These are phyloP conservation scores for Daldinia vernicosa DNA, from an alignment of 495 filamentous ascomycete genomes.

Conservation along the genomic window DNA sequence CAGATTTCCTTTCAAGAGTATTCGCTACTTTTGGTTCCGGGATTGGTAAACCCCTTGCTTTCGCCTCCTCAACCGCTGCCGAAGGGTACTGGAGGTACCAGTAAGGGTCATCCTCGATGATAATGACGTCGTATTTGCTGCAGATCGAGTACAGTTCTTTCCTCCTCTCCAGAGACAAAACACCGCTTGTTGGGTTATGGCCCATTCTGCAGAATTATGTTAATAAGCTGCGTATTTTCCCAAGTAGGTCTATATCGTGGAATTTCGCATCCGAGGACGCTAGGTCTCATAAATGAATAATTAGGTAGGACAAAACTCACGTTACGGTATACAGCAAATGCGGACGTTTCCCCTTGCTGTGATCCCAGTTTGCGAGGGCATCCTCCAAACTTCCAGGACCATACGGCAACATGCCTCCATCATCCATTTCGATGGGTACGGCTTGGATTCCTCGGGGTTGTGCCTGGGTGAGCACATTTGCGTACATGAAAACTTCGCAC, in stretches of 20 bases:
- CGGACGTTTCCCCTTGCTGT: constrained; percentile 72
- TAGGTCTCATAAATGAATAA: background rate
- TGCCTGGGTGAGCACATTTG: constrained; percentile 73
- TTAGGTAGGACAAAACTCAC: constrained; percentile 58
- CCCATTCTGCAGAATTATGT: constrained; percentile 68
- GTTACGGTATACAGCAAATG: constrained; percentile 92
- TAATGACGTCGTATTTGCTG: constrained; percentile 86
- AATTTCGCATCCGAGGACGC: background rate
- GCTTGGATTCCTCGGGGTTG: constrained; percentile 75
- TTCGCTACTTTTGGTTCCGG: constrained; percentile 36
- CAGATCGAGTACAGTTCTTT: constrained; percentile 83
- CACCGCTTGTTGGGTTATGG: constrained; percentile 88
- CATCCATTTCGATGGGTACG: constrained; percentile 77
- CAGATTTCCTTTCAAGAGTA: constrained; percentile 64
- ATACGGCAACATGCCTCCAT: constrained; percentile 72
- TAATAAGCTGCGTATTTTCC: constrained; percentile 6
- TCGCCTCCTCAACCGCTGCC: constrained; percentile 60
- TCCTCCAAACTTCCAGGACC: constrained; percentile 79
- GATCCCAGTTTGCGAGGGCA: constrained; percentile 84
- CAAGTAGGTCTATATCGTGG: background rate
- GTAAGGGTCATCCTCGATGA: constrained; percentile 95
- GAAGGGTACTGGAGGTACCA: constrained; percentile 93
- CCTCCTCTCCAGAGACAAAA: constrained; percentile 72
- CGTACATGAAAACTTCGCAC: constrained; percentile 81
- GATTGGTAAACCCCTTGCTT: constrained; percentile 48